Conservation (phyloP, 2,329 filamentous ascomycete genomes). For the Venturia carpophila region DNA sequence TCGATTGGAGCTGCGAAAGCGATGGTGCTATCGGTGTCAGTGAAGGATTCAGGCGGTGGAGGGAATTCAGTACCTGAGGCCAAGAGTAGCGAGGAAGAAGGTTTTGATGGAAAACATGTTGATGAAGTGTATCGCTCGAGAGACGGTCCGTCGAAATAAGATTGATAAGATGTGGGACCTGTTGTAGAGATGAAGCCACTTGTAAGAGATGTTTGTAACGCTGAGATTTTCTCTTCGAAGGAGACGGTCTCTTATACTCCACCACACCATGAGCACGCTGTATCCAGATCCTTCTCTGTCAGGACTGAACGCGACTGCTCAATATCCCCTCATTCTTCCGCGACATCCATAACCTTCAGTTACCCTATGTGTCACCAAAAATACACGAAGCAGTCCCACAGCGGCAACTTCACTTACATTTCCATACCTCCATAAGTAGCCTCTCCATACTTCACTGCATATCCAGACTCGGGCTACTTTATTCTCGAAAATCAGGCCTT, state of each 20-base stretch:
- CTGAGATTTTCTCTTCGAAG: background rate
- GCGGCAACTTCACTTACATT: background rate
- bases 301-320: background rate
- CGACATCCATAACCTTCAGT: background rate
- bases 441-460: too few species aligned
- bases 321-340: background rate
- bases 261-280: background rate
- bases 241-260: background rate
- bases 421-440: too few species aligned
- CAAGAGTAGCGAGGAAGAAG: slow-evolving; percentile 2
- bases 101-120: slow-evolving; percentile 1
- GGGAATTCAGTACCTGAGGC: background rate
- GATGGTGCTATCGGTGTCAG: background rate
- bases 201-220: background rate
- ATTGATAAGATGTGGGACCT: background rate
- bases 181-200: background rate
- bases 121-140: background rate
- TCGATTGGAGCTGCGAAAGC: slow-evolving; percentile 8
- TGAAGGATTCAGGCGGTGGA: too few species aligned
- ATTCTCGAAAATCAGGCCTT: background rate
- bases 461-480: background rate
- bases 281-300: background rate
- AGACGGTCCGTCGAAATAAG: too few species aligned
- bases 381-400: background rate
- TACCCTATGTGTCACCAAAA: background rate